Evolutionary conservation across 352 stramenopile species (phyloP).

Genomic region (Pythium vanterpoolii): DNA sequence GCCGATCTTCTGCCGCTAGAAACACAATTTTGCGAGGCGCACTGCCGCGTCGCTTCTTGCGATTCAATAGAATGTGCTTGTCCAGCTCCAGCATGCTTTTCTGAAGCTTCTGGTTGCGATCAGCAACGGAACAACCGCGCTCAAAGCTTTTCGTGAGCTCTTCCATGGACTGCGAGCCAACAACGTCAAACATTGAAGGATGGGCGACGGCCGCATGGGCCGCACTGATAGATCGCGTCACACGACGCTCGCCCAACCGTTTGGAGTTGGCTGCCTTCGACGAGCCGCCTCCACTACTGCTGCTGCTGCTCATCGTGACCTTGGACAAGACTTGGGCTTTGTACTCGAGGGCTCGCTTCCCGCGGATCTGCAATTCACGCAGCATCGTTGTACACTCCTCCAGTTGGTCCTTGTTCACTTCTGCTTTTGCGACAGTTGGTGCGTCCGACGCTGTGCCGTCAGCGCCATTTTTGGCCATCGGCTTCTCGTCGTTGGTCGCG

Average conservation of each 20-base stretch:
- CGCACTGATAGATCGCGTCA: constrained; percentile 75
- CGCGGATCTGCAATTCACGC: constrained; percentile 56
- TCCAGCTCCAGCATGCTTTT: constrained; percentile 70
- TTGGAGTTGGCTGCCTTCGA: constrained; percentile 8
- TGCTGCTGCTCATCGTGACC: constrained; percentile 26
- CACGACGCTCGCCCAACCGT: constrained; percentile 37
- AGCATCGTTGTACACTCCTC: constrained; percentile 61
- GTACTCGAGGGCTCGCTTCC: constrained; percentile 54
- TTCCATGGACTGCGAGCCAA: constrained; percentile 58
- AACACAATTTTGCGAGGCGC: constrained; percentile 33
- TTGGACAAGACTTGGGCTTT: constrained; percentile 69
- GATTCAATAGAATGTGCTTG: constrained; percentile 47
- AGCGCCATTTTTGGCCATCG: not conserved
- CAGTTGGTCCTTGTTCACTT: constrained; percentile 8
- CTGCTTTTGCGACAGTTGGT: not conserved
- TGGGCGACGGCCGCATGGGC: constrained; percentile 75
- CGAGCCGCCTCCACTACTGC: not conserved
- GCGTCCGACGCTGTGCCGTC: not conserved
- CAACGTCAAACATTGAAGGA: constrained; percentile 85
- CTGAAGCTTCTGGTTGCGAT: constrained; percentile 50
- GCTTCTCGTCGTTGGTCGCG: constrained; percentile 1
- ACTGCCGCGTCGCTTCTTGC: constrained; percentile 24
- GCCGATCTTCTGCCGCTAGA: constrained; percentile 49
- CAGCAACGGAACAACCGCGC: constrained; percentile 38
- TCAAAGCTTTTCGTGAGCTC: constrained; percentile 48